These are phyloP conservation scores for Starmerella cellae DNA, from an alignment of 805 yeast species.

Conservation along the genomic window DNA sequence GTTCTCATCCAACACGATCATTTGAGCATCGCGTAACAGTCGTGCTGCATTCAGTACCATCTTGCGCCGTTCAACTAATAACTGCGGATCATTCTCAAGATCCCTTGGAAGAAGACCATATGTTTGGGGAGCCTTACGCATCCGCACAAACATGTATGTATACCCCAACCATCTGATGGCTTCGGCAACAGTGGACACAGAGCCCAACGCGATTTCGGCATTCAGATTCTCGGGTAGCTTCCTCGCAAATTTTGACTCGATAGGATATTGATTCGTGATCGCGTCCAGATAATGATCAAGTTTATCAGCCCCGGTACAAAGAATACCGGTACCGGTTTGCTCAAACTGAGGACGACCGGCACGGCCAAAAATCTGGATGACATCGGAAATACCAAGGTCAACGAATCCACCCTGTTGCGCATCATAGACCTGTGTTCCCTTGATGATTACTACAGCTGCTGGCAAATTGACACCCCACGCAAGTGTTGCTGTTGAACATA, in stretches of 20 bases:
- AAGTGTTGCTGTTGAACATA: conserved; percentile 91
- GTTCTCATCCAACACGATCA: conserved; percentile 83
- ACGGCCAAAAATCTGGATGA: conserved; percentile 95
- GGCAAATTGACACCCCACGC: conserved; percentile 99
- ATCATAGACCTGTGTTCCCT: conserved; percentile 93
- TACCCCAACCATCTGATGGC: conserved; percentile 97
- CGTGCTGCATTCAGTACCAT: conserved; percentile 73
- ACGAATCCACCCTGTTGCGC: conserved; percentile 88
- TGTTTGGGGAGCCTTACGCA: conserved; percentile 85
- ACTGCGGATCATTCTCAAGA: conserved; percentile 64
- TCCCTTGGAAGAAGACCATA: conserved; percentile 88
- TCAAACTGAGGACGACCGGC: conserved; percentile 99
- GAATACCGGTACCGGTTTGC: conserved; percentile 78
- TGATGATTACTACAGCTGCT: conserved; percentile 91
- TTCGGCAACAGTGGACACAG: conserved; percentile 86
- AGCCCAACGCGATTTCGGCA: conserved; percentile 92
- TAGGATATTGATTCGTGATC: conserved; percentile 89
- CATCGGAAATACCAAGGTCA: conserved; percentile 91
- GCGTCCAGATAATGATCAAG: conserved; percentile 81
- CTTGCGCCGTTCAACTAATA: conserved; percentile 57
- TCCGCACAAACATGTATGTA: conserved; percentile 83
- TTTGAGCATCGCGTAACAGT: conserved; percentile 70
- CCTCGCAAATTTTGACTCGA: conserved; percentile 68
- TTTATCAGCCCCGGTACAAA: conserved; percentile 69
- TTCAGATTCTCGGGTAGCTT: conserved; percentile 83